These are phyloP conservation scores for Phytopythium sindhum DNA, from an alignment of 352 stramenopile species.

Conservation along the genomic window DNA sequence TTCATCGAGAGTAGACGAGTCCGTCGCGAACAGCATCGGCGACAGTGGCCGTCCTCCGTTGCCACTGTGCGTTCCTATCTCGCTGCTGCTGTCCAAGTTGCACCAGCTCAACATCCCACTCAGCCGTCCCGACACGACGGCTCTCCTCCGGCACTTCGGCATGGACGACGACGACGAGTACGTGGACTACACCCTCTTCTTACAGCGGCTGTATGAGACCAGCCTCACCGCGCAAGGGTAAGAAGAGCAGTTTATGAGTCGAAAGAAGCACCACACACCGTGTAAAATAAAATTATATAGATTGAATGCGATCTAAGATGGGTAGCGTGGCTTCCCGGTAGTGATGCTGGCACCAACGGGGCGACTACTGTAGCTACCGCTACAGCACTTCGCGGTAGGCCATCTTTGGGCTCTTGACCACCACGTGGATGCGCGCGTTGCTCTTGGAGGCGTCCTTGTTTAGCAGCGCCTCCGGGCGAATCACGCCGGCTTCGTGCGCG, in stretches of 20 bases:
- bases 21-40: not conserved
- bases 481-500: conserved; percentile 26
- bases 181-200: conserved; percentile 38
- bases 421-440: conserved; percentile 1
- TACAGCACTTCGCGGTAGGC: not conserved
- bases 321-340: not conserved
- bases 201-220: conserved; percentile 41
- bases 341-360: not conserved
- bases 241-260: not conserved
- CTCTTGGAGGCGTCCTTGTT: conserved; percentile 1
- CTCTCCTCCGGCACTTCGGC: conserved; percentile 46
- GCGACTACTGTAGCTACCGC: not conserved
- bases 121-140: conserved; percentile 25
- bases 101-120: conserved; percentile 47
- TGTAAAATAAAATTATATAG: not conserved
- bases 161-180: conserved; percentile 36
- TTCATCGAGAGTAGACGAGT: not conserved
- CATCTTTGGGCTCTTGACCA: not conserved
- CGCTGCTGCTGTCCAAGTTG: conserved; percentile 33
- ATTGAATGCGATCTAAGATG: not conserved
- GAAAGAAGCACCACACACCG: not conserved
- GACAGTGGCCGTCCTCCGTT: conserved; percentile 5
- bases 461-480: conserved; percentile 10
- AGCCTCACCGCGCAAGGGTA: not conserved
- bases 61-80: conserved; percentile 13